Percentiles rank a stretch among this genome's conserved stretches.
phyloP scores from a whole-genome alignment of 2,329 filamentous ascomycete species.

The Fusarium torreyae region DNA sequence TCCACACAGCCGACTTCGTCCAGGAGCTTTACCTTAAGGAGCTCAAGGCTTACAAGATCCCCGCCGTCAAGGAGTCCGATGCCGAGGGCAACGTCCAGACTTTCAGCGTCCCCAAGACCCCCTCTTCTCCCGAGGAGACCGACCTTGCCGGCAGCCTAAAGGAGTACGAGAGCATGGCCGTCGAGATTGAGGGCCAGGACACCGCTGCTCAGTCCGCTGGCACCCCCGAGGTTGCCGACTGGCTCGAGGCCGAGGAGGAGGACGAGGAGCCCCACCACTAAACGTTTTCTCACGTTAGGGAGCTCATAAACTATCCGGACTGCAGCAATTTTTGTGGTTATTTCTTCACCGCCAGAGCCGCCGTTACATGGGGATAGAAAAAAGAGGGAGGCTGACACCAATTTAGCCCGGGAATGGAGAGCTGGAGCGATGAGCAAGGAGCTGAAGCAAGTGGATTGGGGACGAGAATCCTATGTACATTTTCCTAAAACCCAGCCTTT shows the following conservation, averaged over 20 bases:
- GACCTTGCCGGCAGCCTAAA: conserved; percentile 93
- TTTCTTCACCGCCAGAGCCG: conserved; percentile 31
- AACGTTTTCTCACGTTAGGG: conserved; percentile 36
- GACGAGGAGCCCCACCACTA: conserved; percentile 71
- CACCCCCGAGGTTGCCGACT: conserved; percentile 74
- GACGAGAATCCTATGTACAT: conserved; percentile 57
- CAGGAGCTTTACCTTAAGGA: conserved; percentile 98
- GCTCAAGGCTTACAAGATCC: conserved; percentile 94
- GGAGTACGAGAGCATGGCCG: conserved; percentile 93
- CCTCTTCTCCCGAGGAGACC: conserved; percentile 91
- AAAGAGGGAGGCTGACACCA: conserved; percentile 39
- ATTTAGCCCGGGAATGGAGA: conserved; percentile 22
- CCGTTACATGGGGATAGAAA: conserved; percentile 26
- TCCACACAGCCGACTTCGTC: conserved; percentile 86
- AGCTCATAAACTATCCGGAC: conserved; percentile 24
- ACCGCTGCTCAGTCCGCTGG: conserved; percentile 71
- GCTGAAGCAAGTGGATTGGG: conserved; percentile 45
- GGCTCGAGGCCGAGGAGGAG: conserved; percentile 87
- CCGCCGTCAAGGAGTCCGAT: conserved; percentile 86
- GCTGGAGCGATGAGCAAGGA: conserved; percentile 17
- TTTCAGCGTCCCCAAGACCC: conserved; percentile 85
- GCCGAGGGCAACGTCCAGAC: conserved; percentile 91
- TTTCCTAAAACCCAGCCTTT: conserved; percentile 54
- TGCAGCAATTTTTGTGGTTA: conserved; percentile 16
- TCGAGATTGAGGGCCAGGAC: conserved; percentile 93